A percentile compares a stretch with the other conserved stretches of the same genome.
phyloP scores from a whole-genome alignment of 441 rosid genomes.

The Euphorbia schlechtendalii region DNA sequence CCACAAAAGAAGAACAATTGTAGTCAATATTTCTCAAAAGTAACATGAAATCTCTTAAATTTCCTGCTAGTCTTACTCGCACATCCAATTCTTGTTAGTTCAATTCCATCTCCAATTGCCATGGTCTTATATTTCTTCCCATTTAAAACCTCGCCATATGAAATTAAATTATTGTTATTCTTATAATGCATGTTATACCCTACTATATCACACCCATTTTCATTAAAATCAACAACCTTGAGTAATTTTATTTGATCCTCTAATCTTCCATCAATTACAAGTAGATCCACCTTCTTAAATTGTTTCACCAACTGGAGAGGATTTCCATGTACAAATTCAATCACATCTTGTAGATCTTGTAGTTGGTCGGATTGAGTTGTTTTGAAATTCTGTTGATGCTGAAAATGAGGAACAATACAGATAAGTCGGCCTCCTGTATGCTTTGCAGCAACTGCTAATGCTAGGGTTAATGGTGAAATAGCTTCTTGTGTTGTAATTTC shows the following conservation, averaged over 20 bases:
- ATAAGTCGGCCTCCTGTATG: slow-evolving; percentile 24
- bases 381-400: not conserved
- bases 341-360: not conserved
- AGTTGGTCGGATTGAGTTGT: not conserved
- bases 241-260: slow-evolving; percentile 13
- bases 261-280: slow-evolving; percentile 15
- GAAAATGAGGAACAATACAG: slow-evolving; percentile 10
- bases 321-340: slow-evolving; percentile 3
- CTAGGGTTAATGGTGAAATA: slow-evolving; percentile 25
- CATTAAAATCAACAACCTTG: slow-evolving; percentile 4
- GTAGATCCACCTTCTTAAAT: slow-evolving; percentile 2
- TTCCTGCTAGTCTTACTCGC: too few relatives aligned
- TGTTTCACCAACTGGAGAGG: slow-evolving; percentile 3
- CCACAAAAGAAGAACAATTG: too few relatives aligned
- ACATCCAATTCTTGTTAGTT: too few relatives aligned
- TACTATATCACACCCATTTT: slow-evolving; percentile 13
- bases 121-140: not conserved
- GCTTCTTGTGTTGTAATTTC: slow-evolving; percentile 24
- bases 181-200: slow-evolving; percentile 2
- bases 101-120: too few relatives aligned
- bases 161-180: not conserved
- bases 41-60: too few relatives aligned
- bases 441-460: slow-evolving; percentile 28
- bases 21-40: too few relatives aligned
- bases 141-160: slow-evolving; percentile 14